Conservation (phyloP, 495 filamentous ascomycete genomes). For the Poronia punctata region DNA sequence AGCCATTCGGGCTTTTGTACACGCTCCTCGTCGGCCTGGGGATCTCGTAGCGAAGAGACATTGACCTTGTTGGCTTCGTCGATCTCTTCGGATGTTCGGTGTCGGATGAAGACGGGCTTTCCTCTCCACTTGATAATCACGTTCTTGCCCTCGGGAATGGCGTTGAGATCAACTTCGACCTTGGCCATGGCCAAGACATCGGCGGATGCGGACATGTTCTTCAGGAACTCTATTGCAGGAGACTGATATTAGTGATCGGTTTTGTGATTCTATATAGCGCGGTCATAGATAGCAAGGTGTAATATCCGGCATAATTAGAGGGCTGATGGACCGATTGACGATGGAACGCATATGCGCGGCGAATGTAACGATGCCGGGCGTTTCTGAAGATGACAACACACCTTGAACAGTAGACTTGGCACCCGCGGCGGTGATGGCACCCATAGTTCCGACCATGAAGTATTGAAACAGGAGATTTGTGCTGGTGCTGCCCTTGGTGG, state of each 20-base stretch:
- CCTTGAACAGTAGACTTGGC: constrained; percentile 97
- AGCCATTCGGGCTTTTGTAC: constrained; percentile 98
- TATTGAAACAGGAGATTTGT: constrained; percentile 86
- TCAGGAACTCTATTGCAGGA: constrained; percentile 80
- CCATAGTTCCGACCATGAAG: constrained; percentile 97
- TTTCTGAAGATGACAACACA: constrained; percentile 39
- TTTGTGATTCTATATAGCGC: neutral
- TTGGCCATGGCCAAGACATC: constrained; percentile 99
- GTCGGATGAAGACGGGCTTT: constrained; percentile 99
- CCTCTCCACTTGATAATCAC: constrained; percentile 99
- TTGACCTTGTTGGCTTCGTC: constrained; percentile 73
- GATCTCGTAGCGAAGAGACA: constrained; percentile 77
- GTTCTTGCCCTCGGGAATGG: constrained; percentile 99
- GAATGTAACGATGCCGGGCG: neutral
- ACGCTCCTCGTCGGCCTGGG: constrained; percentile 82
- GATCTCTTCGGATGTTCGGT: constrained; percentile 86
- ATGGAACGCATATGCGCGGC: too few relatives aligned
- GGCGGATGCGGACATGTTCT: constrained; percentile 99
- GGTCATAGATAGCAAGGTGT: neutral
- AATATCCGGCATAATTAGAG: too few relatives aligned
- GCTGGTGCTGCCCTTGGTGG: constrained; percentile 53
- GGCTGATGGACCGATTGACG: too few relatives aligned
- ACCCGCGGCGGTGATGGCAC: constrained; percentile 80
- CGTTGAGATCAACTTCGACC: constrained; percentile 87
- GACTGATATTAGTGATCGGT: constrained; percentile 6